These are phyloP conservation scores for Vitis rupestris DNA, from an alignment of 164 flowering plant species.

Conservation along the genomic window DNA sequence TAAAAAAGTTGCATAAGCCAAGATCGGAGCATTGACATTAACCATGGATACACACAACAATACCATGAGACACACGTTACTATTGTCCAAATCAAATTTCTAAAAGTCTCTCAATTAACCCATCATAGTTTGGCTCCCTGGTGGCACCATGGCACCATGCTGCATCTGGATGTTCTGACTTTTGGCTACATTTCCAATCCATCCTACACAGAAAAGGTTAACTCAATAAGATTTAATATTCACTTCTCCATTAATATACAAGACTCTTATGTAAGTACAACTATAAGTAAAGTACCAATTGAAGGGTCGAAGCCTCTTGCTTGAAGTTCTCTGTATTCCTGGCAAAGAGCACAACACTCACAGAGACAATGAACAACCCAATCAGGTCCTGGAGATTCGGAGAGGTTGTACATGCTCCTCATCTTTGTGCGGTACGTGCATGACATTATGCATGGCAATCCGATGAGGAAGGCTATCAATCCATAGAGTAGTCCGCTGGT, in stretches of 20 bases:
- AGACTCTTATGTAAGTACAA: too few species aligned
- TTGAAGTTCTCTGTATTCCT: constrained; percentile 37
- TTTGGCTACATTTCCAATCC: constrained; percentile 9
- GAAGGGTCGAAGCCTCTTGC: constrained; percentile 31
- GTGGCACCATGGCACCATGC: constrained; percentile 17
- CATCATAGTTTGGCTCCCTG: constrained; percentile 21
- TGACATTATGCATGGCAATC: constrained; percentile 25
- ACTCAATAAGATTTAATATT: neutral
- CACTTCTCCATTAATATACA: too few species aligned
- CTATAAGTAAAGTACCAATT: constrained; percentile 17
- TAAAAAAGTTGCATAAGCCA: too few species aligned
- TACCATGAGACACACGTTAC: too few species aligned
- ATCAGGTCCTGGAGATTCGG: constrained; percentile 28
- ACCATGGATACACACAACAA: too few species aligned
- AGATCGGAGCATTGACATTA: too few species aligned
- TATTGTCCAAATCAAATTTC: too few species aligned
- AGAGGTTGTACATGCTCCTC: constrained; percentile 21
- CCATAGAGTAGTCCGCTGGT: constrained; percentile 18
- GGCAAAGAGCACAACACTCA: constrained; percentile 33
- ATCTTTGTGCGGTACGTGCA: constrained; percentile 29
- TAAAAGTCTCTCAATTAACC: too few species aligned
- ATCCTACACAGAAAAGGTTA: constrained; percentile 4
- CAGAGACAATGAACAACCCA: constrained; percentile 29
- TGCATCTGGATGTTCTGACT: constrained; percentile 10
- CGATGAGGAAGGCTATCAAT: constrained; percentile 2